A percentile compares a stretch with the other conserved stretches of the same genome.
Conservation (phyloP, 148 eudicot genomes). For the Spergularia marina region DNA sequence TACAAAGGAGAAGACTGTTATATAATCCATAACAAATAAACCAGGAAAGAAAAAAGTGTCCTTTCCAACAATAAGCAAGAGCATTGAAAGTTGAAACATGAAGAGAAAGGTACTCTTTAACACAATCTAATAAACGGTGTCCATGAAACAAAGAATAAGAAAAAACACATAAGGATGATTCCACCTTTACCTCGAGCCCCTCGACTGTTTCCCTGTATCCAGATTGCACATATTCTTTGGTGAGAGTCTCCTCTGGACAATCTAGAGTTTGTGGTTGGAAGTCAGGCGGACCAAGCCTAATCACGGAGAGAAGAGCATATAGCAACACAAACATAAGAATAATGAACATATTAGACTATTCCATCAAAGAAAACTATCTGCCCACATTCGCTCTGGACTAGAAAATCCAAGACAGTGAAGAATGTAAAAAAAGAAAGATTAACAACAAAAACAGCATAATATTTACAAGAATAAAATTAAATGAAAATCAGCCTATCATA, state of each 20-base stretch:
- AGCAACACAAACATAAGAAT: conserved; percentile 5
- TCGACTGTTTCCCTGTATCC: conserved; percentile 98
- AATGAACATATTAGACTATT: background rate
- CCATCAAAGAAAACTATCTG: background rate
- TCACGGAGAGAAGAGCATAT: conserved; percentile 8
- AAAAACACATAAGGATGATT: conserved; percentile 10
- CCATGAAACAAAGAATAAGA: background rate
- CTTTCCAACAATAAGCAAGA: background rate
- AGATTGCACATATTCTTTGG: conserved; percentile 74
- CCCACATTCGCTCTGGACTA: background rate
- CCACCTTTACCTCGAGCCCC: conserved; percentile 80
- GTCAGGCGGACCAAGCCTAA: conserved; percentile 95
- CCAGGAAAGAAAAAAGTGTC: background rate
- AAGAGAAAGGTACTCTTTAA: background rate
- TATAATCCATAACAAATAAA: background rate
- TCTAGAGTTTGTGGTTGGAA: conserved; percentile 77
- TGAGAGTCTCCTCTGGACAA: conserved; percentile 97
- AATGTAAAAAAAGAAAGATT: background rate
- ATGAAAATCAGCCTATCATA: background rate
- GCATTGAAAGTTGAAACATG: background rate
- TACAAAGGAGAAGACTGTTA: conserved; percentile 11
- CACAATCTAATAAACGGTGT: background rate
- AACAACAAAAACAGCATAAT: background rate
- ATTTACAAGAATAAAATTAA: background rate
- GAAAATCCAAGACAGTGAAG: background rate